Percentiles rank a stretch among this genome's conserved stretches.
Conservation (phyloP, 805 yeast genomes). For the Metschnikowia koreensis region DNA sequence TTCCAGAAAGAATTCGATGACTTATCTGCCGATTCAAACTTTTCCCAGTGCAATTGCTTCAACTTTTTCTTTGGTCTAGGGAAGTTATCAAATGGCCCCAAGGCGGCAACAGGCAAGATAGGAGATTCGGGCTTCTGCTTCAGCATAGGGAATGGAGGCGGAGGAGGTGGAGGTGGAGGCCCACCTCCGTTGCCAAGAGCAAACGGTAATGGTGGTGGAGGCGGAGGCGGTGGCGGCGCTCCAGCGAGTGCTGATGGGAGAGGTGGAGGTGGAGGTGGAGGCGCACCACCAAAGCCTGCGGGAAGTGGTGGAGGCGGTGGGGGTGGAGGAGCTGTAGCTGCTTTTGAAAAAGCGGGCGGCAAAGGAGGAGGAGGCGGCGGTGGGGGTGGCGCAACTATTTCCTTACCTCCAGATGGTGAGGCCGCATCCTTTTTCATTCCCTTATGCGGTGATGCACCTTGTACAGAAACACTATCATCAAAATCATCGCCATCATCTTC, state of each 20-base stretch:
- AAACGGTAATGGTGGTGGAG: slow-evolving; percentile 23
- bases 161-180: slow-evolving; percentile 26
- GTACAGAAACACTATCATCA: slow-evolving; percentile 10
- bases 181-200: slow-evolving; percentile 19
- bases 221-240: slow-evolving; percentile 24
- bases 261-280: slow-evolving; percentile 26
- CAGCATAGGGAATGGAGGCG: slow-evolving; percentile 20
- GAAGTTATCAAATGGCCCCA: slow-evolving; percentile 41
- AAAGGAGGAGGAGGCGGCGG: slow-evolving; percentile 23
- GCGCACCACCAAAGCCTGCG: slow-evolving; percentile 4
- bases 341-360: not conserved
- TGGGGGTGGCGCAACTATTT: slow-evolving; percentile 21
- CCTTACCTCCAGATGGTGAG: slow-evolving; percentile 8
- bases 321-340: not conserved
- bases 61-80: slow-evolving; percentile 60
- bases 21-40: slow-evolving; percentile 45
- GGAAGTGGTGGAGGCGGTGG: slow-evolving; percentile 25
- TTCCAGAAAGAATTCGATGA: slow-evolving; percentile 67
- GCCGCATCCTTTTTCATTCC: not conserved
- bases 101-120: slow-evolving; percentile 16
- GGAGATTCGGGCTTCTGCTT: slow-evolving; percentile 8
- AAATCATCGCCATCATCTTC: slow-evolving; percentile 14
- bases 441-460: not conserved
- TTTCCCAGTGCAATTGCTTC: slow-evolving; percentile 85
- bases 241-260: slow-evolving; percentile 24